Conservation (phyloP, 768 basidiomycete genomes). For the Boletales sp. region DNA sequence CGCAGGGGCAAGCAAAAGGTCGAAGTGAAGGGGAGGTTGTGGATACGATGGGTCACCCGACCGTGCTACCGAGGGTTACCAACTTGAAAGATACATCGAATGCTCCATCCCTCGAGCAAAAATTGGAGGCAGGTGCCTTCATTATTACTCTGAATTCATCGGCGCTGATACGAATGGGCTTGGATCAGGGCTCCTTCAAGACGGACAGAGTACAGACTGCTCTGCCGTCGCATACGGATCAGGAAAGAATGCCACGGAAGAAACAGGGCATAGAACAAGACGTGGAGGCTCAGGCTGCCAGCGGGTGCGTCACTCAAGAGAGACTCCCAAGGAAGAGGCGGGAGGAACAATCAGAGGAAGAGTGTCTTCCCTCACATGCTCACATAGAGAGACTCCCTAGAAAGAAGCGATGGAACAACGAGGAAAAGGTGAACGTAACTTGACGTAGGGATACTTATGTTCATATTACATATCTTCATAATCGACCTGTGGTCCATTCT, state of each 20-base stretch:
- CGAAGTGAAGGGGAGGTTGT: neutral
- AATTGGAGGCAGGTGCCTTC: too few relatives aligned
- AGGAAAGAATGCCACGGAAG: neutral
- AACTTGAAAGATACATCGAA: neutral
- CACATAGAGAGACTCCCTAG: slow-evolving; percentile 2
- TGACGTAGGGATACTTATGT: too few relatives aligned
- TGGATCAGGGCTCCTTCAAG: neutral
- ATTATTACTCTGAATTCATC: too few relatives aligned
- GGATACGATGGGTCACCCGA: neutral
- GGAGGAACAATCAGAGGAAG: neutral
- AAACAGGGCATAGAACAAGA: neutral
- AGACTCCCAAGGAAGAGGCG: neutral
- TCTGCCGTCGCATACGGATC: neutral
- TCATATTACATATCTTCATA: too few relatives aligned
- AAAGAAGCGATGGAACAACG: neutral
- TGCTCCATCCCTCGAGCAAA: too few relatives aligned
- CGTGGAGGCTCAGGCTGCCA: neutral
- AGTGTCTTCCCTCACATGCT: neutral
- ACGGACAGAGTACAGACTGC: too few relatives aligned
- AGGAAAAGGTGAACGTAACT: too few relatives aligned
- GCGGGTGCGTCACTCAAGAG: neutral
- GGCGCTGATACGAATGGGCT: too few relatives aligned
- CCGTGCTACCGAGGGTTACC: neutral
- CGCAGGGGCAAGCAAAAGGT: neutral
- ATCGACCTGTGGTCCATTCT: too few relatives aligned